Conservation (phyloP, 2,329 filamentous ascomycete species). For the Colletotrichum musae region DNA sequence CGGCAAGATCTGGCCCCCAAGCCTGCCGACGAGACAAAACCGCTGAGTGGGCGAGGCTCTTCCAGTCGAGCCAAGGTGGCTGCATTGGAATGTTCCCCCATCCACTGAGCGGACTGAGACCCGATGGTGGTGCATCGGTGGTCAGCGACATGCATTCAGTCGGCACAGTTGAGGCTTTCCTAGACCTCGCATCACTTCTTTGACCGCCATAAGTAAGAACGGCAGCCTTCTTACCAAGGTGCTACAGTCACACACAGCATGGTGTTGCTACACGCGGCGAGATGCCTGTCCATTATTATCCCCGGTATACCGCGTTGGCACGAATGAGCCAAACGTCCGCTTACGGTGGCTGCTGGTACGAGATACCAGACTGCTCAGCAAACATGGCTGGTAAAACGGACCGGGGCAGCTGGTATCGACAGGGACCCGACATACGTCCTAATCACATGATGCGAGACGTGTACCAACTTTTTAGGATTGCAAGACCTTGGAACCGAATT, state of each 20-base stretch:
- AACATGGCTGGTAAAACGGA: neutral
- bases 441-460: conserved; percentile 29
- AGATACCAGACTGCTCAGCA: neutral
- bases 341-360: neutral
- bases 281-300: conserved; percentile 8
- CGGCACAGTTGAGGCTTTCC: neutral
- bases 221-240: neutral
- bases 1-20: conserved; percentile 12
- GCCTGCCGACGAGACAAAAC: neutral
- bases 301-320: conserved; percentile 12
- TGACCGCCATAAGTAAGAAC: conserved; percentile 29
- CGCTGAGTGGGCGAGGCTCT: conserved; percentile 17
- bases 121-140: conserved; percentile 2
- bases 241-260: neutral
- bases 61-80: neutral
- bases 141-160: conserved; percentile 10
- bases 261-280: neutral
- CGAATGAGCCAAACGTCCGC: neutral
- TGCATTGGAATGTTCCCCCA: neutral
- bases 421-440: conserved; percentile 20
- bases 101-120: neutral
- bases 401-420: neutral
- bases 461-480: neutral
- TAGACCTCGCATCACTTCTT: neutral
- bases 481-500: neutral